A percentile compares a stretch with the other conserved stretches of the same genome.
These are phyloP conservation scores for Tetragonia tetragonoides DNA, from an alignment of 148 eudicot species.

Conservation along the genomic window DNA sequence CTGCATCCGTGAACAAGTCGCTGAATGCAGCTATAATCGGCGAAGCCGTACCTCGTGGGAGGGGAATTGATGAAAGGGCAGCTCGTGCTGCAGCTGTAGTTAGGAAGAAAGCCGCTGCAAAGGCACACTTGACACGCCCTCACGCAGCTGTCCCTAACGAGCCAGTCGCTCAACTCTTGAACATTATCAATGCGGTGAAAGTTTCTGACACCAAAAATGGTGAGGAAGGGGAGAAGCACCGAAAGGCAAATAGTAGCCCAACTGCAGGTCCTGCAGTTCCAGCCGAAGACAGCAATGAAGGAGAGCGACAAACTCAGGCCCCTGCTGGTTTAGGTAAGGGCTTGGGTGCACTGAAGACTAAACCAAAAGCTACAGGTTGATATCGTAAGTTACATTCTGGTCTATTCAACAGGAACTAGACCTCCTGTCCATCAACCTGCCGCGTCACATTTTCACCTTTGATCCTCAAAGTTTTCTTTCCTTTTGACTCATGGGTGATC, in stretches of 20 bases:
- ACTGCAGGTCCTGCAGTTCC: conserved; percentile 20
- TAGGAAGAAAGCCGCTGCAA: conserved; percentile 78
- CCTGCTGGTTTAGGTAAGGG: conserved; percentile 72
- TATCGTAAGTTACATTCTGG: background rate
- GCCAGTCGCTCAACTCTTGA: conserved; percentile 54
- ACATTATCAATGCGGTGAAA: conserved; percentile 45
- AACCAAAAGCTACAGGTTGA: conserved; percentile 40
- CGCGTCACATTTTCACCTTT: background rate
- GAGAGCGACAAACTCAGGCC: conserved; percentile 35
- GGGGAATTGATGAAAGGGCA: conserved; percentile 80
- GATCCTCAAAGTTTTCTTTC: background rate
- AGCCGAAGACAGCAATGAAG: conserved; percentile 14
- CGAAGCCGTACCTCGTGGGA: conserved; percentile 57
- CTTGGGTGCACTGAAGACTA: conserved; percentile 53
- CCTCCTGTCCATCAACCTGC: too few relatives aligned
- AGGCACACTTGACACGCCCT: conserved; percentile 52
- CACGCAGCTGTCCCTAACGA: conserved; percentile 55
- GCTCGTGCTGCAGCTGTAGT: conserved; percentile 75
- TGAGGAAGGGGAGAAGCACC: conserved; percentile 25
- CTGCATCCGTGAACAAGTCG: conserved; percentile 37
- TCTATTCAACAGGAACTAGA: background rate
- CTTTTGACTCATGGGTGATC: background rate
- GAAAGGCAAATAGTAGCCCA: conserved; percentile 26
- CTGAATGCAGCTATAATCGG: conserved; percentile 39
- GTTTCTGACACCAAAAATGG: conserved; percentile 30